These are phyloP conservation scores for Hypericum androsaemum DNA, from an alignment of 345 rosid species.

Conservation along the genomic window DNA sequence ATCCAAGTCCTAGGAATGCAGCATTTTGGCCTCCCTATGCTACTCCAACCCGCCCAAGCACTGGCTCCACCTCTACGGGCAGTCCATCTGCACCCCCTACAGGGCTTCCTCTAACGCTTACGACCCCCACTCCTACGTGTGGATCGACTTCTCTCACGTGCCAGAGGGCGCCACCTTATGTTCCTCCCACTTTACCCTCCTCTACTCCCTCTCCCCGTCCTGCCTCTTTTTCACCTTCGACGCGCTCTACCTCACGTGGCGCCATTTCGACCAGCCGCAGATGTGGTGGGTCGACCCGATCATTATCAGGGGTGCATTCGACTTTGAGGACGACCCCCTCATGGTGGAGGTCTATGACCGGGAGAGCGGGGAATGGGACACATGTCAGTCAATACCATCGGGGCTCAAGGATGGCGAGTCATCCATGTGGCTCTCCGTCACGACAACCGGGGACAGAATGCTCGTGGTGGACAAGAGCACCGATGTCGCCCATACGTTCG, in stretches of 20 bases:
- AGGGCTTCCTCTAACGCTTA: slow-evolving; percentile 32
- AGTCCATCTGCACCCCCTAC: slow-evolving; percentile 31
- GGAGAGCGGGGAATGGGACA: slow-evolving; percentile 35
- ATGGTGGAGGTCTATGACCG: slow-evolving; percentile 56
- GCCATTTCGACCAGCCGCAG: slow-evolving; percentile 38
- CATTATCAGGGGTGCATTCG: slow-evolving; percentile 51
- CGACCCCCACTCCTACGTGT: slow-evolving; percentile 57
- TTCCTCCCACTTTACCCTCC: slow-evolving; percentile 48
- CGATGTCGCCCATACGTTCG: slow-evolving; percentile 35
- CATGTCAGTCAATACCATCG: slow-evolving; percentile 48
- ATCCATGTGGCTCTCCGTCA: slow-evolving; percentile 53
- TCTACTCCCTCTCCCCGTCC: slow-evolving; percentile 50
- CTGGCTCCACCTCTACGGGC: slow-evolving; percentile 55
- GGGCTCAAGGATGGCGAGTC: slow-evolving; percentile 40
- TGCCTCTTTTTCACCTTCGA: slow-evolving; percentile 53
- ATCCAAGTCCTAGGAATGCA: slow-evolving; percentile 55
- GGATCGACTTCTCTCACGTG: slow-evolving; percentile 34
- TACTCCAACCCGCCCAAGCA: slow-evolving; percentile 35
- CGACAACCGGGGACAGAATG: slow-evolving; percentile 27
- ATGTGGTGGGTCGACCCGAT: slow-evolving; percentile 65
- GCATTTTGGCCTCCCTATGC: slow-evolving; percentile 58
- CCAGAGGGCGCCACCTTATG: slow-evolving; percentile 23
- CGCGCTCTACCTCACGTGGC: slow-evolving; percentile 58
- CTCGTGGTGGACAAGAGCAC: slow-evolving; percentile 46
- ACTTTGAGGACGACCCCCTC: slow-evolving; percentile 62